Conservation (phyloP, 148 eudicot genomes). For the Pharnaceum exiguum region DNA sequence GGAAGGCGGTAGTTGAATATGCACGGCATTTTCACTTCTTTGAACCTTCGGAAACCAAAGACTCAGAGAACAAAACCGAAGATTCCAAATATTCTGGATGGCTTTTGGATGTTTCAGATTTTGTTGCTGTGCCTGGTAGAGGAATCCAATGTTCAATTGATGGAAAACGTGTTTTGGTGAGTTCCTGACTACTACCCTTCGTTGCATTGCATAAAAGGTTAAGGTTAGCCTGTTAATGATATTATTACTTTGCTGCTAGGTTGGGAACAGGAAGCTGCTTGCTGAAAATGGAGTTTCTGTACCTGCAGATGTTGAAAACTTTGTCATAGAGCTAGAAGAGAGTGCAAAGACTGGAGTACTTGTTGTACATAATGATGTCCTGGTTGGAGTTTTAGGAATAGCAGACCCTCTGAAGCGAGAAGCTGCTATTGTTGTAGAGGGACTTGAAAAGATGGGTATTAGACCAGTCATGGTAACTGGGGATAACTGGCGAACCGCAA, state of each 20-base stretch:
- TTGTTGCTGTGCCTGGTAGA: constrained; percentile 80
- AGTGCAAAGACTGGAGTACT: constrained; percentile 86
- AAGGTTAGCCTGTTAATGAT: not conserved
- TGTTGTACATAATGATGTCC: constrained; percentile 54
- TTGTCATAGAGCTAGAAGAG: constrained; percentile 75
- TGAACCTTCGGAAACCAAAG: constrained; percentile 49
- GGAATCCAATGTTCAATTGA: constrained; percentile 68
- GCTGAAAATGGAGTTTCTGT: constrained; percentile 59
- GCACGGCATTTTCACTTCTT: constrained; percentile 95
- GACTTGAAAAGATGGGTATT: constrained; percentile 90
- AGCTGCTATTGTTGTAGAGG: constrained; percentile 90
- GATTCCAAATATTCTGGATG: constrained; percentile 54
- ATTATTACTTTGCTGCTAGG: constrained; percentile 34
- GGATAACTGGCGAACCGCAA: constrained; percentile 93
- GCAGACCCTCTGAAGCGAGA: constrained; percentile 97
- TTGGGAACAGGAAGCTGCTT: constrained; percentile 82
- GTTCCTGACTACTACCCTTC: constrained; percentile 13
- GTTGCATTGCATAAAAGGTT: not conserved
- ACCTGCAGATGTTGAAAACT: constrained; percentile 45
- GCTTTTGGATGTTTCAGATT: constrained; percentile 80
- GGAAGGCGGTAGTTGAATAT: constrained; percentile 83
- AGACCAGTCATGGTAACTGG: constrained; percentile 94
- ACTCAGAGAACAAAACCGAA: constrained; percentile 26
- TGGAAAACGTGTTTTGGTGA: constrained; percentile 68
- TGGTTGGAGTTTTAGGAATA: constrained; percentile 77